These are phyloP conservation scores for Apiospora phragmitis DNA, from an alignment of 2,329 filamentous ascomycete genomes.

Conservation along the genomic window DNA sequence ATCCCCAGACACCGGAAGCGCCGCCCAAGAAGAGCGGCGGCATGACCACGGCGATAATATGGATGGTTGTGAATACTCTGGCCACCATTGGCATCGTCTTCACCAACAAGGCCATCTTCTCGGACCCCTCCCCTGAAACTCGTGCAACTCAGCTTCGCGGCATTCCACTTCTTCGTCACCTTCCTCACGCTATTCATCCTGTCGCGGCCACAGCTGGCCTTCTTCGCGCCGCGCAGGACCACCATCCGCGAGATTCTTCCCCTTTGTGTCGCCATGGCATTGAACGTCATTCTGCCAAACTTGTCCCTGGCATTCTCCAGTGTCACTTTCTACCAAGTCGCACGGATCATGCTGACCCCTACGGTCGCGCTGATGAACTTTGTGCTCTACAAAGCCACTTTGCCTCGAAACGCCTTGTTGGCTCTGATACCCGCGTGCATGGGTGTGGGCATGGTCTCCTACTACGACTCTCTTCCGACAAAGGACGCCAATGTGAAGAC, in stretches of 20 bases:
- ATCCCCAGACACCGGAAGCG: constrained; percentile 31
- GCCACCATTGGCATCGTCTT: constrained; percentile 68
- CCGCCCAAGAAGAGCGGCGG: constrained; percentile 31
- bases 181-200: constrained; percentile 63
- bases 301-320: constrained; percentile 67
- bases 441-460: constrained; percentile 66
- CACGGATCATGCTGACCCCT: constrained; percentile 66
- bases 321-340: constrained; percentile 71
- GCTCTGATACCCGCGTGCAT: constrained; percentile 62
- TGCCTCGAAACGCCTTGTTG: constrained; percentile 54
- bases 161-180: constrained; percentile 69
- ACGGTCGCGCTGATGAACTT: constrained; percentile 66
- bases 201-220: constrained; percentile 56
- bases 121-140: constrained; percentile 60
- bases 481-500: constrained; percentile 50
- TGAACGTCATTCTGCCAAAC: constrained; percentile 70
- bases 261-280: constrained; percentile 65
- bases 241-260: constrained; percentile 59
- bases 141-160: constrained; percentile 65
- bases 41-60: constrained; percentile 44
- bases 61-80: constrained; percentile 63
- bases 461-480: constrained; percentile 62
- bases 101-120: constrained; percentile 71
- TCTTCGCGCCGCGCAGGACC: constrained; percentile 60
- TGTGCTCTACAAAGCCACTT: constrained; percentile 56